Evolutionary conservation across 495 filamentous ascomycete species (phyloP), one percentile per base, ranked within the genome.

Genomic region (Aspergillus leporis): DNA sequence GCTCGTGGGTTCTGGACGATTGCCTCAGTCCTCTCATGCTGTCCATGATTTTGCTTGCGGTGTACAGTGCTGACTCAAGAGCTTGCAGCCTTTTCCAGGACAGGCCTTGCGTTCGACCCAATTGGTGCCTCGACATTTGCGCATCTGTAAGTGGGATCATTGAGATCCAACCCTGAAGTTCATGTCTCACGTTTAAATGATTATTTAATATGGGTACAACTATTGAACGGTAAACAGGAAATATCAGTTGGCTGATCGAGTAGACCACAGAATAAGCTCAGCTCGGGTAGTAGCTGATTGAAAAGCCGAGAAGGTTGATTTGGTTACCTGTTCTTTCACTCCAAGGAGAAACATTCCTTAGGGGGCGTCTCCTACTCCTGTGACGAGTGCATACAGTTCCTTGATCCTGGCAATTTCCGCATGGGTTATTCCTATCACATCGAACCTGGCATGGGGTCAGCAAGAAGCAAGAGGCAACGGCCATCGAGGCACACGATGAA

Each of bases 11-110:
- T 21, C 6, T 43, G 34, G 25, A 3, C 4, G 22, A 12, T 21
- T 31, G 18, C 10, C 9, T 31, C 2, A 19, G 21, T 1, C 30
- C 47, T 13, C 34, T 19, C 13, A 53, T 41, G 4, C 16, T 30
- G 14, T 21, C 32, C 46, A 21, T 47, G 10, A 62, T 4, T 36
- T 56, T 22, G 16, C 48, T 49, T 13, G 60, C 57, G 4, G 59
- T 41, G 8, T 25, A 57, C 0, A 65, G 40, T 0, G 63, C 63
- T 12, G 59, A 58, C 16, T 65, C 59, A 1, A 65, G 52, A 5
- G 51, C 63, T 21, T 55, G 52, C 12, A 59, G 55, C 38, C 53
- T 40, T 21, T 56, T 46, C 31, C 48, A 32, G 22, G 59, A 41
- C 3, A 61, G 56, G 19, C 52, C 40, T 3, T 34, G 55, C 0